Evolutionary conservation across 306 rosid species (phyloP).

Genomic region (Morella rubra): DNA sequence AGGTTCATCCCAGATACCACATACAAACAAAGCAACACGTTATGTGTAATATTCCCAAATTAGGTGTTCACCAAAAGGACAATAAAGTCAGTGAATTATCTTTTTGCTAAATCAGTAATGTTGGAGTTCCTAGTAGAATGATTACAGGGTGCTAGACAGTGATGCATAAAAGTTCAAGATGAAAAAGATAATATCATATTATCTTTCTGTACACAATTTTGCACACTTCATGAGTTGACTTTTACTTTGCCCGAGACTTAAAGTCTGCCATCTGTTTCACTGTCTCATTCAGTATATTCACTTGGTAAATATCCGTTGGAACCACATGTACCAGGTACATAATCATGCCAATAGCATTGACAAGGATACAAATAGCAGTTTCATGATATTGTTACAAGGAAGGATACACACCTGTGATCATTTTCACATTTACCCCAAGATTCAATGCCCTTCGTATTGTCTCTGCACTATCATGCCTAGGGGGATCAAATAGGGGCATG

Average conservation of each 20-base stretch:
- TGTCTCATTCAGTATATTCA: background rate
- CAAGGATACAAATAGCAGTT: background rate
- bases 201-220: background rate
- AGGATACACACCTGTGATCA: constrained; percentile 73
- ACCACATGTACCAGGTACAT: background rate
- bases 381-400: constrained; percentile 3
- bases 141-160: background rate
- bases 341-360: background rate
- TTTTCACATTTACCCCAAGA: constrained; percentile 83
- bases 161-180: background rate
- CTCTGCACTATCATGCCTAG: constrained; percentile 90
- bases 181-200: background rate
- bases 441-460: constrained; percentile 73
- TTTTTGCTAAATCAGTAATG: background rate
- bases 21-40: background rate
- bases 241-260: background rate
- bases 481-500: constrained; percentile 83
- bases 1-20: background rate
- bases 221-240: background rate
- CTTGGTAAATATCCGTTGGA: background rate
- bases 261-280: background rate
- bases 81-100: background rate
- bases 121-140: background rate
- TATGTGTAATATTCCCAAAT: background rate
- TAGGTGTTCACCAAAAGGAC: background rate